phyloP scores from a whole-genome alignment of 352 stramenopile species.

The Globisporangium emineosum region DNA sequence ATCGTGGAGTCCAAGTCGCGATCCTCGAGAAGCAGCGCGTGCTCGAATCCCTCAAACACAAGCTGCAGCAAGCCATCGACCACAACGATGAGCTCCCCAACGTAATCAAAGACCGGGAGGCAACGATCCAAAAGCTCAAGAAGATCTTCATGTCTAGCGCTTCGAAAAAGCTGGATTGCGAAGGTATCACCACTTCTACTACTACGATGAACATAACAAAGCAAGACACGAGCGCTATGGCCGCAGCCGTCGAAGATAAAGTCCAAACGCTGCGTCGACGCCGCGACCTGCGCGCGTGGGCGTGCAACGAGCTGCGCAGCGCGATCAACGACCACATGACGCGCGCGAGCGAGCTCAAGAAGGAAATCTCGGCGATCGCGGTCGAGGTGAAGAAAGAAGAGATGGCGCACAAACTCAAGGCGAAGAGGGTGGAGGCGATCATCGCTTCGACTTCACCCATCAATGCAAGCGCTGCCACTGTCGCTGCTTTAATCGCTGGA shows the following conservation, averaged over 20 bases:
- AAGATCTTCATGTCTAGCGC: conserved; percentile 11
- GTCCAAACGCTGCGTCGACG: conserved; percentile 39
- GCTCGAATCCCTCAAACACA: conserved; percentile 17
- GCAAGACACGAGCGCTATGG: not conserved
- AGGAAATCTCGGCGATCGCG: conserved; percentile 38
- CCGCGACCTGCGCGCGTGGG: conserved; percentile 48
- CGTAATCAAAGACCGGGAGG: conserved; percentile 21
- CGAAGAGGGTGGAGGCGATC: conserved; percentile 41
- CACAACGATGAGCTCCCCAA: conserved; percentile 34
- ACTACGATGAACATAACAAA: not conserved
- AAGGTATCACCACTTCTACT: not conserved
- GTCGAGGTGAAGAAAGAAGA: conserved; percentile 58
- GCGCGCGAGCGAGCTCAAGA: conserved; percentile 58
- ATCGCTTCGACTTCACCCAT: not conserved
- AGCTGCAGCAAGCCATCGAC: conserved; percentile 22
- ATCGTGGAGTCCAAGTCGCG: conserved; percentile 27
- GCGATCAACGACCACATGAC: conserved; percentile 54
- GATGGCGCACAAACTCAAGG: conserved; percentile 44
- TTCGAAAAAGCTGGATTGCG: conserved; percentile 14
- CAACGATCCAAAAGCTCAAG: not conserved
- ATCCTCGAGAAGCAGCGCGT: conserved; percentile 23
- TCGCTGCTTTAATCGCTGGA: not conserved
- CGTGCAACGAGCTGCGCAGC: conserved; percentile 47
- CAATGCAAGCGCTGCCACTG: not conserved
- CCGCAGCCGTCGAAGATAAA: conserved; percentile 33